Conservation (phyloP, 768 basidiomycete species). For the Lactarius psammicola region DNA sequence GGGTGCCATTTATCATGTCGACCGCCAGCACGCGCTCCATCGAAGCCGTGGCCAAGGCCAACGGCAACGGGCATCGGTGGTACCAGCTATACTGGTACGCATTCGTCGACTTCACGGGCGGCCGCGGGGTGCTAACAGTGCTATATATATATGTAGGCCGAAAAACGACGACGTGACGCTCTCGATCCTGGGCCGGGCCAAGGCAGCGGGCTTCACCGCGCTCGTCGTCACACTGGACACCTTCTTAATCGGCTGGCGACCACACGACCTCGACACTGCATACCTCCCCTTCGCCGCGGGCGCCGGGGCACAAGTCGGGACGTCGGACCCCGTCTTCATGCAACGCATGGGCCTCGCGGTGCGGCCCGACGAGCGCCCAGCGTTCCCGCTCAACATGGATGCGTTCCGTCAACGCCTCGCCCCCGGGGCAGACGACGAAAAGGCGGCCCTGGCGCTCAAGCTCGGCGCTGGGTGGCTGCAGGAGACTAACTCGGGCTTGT, state of each 20-base stretch:
- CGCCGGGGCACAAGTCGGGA: conserved; percentile 62
- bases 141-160: conserved; percentile 47
- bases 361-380: conserved; percentile 40
- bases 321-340: conserved; percentile 81
- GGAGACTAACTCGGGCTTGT: conserved; percentile 61
- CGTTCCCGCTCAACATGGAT: conserved; percentile 59
- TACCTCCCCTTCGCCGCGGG: conserved; percentile 70
- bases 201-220: conserved; percentile 61
- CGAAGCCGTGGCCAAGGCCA: conserved; percentile 74
- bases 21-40: conserved; percentile 71
- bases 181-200: conserved; percentile 65
- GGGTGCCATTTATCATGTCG: conserved; percentile 71
- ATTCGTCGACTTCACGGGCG: fast-evolving
- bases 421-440: conserved; percentile 45
- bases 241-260: conserved; percentile 70
- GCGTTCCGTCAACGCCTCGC: conserved; percentile 43
- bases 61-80: conserved; percentile 68
- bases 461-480: conserved; percentile 64
- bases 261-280: conserved; percentile 62
- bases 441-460: conserved; percentile 39
- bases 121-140: background rate
- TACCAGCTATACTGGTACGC: conserved; percentile 76
- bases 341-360: conserved; percentile 48
- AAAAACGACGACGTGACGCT: conserved; percentile 54
- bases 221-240: conserved; percentile 82